Conservation (phyloP, 139 green algal species). For the Chlamydomonas sp. region DNA sequence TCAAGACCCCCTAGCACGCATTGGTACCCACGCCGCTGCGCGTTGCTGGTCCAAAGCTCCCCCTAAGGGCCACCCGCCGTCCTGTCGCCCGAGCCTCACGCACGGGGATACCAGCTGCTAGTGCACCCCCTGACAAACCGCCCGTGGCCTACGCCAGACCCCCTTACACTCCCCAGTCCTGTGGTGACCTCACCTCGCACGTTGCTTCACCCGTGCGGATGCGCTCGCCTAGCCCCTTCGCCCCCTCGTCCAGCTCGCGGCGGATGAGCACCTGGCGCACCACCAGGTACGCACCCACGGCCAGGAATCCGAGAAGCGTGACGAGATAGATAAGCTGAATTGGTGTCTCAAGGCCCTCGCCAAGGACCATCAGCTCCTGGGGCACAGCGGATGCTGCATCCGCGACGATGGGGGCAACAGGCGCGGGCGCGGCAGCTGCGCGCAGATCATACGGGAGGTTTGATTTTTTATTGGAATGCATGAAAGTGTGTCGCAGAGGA, state of each 20-base stretch:
- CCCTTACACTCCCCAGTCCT: background rate
- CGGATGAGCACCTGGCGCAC: conserved; percentile 95
- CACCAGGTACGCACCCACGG: conserved; percentile 90
- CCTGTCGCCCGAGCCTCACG: too few species aligned
- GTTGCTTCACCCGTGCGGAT: conserved; percentile 86
- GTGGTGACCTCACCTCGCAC: conserved; percentile 68
- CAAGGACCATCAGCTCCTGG: conserved; percentile 48
- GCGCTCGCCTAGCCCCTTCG: conserved; percentile 95
- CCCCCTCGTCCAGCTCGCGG: conserved; percentile 94
- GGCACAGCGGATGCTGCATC: conserved; percentile 7
- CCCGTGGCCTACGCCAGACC: background rate
- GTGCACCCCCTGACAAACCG: background rate
- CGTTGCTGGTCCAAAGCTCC: too few species aligned
- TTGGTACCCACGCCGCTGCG: too few species aligned
- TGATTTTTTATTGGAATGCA: background rate
- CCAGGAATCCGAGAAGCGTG: conserved; percentile 89
- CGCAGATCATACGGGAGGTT: background rate
- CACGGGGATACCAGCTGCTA: background rate
- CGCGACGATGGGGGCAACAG: background rate
- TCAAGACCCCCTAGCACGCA: too few species aligned
- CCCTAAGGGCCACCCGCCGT: too few species aligned
- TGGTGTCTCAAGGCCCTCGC: conserved; percentile 85
- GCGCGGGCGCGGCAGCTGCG: background rate
- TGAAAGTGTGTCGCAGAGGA: too few species aligned
- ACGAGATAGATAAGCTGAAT: conserved; percentile 95